A percentile compares a stretch with the other conserved stretches of the same genome.
phyloP scores from a whole-genome alignment of 306 rosid species.

The Cyclanthera cordifolia region DNA sequence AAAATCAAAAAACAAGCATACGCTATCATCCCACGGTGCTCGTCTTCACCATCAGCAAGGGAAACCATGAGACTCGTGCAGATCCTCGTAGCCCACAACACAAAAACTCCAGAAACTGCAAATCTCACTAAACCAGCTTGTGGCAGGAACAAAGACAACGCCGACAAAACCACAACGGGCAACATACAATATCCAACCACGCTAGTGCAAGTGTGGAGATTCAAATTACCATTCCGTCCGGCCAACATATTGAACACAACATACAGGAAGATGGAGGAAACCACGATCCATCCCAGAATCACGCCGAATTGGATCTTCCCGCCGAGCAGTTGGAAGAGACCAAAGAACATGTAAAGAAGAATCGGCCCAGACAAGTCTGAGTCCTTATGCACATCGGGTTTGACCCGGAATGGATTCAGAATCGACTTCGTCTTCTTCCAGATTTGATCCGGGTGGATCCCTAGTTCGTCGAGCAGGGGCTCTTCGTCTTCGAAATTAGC shows the following conservation, averaged over 20 bases:
- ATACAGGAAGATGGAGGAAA: conserved; percentile 74
- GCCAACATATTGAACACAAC: conserved; percentile 91
- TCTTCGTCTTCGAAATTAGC: conserved; percentile 76
- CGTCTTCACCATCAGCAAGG: conserved; percentile 85
- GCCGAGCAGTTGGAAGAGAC: conserved; percentile 85
- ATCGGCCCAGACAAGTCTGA: conserved; percentile 89
- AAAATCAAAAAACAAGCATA: conserved; percentile 90
- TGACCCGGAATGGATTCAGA: conserved; percentile 67
- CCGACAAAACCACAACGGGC: conserved; percentile 78
- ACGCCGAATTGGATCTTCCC: conserved; percentile 97
- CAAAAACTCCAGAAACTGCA: conserved; percentile 46
- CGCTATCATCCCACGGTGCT: conserved; percentile 83
- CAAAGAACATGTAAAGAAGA: conserved; percentile 68
- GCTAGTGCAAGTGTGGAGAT: conserved; percentile 84
- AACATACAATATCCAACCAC: conserved; percentile 83
- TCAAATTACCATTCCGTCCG: conserved; percentile 72
- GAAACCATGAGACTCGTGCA: conserved; percentile 63
- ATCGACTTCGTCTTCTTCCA: conserved; percentile 80
- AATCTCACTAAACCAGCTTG: conserved; percentile 45
- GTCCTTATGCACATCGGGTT: conserved; percentile 57
- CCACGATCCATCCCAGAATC: conserved; percentile 91
- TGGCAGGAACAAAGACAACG: conserved; percentile 62
- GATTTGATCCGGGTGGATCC: conserved; percentile 93
- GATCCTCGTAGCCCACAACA: conserved; percentile 82
- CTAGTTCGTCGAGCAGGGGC: conserved; percentile 89